phyloP scores from a whole-genome alignment of 139 green algal genomes.

The Diplosphaera chodatii region DNA sequence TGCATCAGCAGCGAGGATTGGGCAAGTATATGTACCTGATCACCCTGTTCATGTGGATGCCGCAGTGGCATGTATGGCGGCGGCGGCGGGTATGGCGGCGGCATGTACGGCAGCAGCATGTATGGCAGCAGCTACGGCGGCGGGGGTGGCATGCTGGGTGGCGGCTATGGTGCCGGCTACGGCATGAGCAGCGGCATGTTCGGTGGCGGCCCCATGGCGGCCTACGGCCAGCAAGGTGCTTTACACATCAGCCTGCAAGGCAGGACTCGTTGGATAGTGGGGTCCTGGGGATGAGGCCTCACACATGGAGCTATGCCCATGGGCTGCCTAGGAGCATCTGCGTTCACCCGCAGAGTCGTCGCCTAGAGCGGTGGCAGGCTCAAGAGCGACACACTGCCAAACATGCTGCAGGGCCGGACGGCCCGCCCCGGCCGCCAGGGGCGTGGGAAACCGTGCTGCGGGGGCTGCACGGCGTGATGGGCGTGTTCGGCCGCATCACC shows the following conservation, averaged over 20 bases:
- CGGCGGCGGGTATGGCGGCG: conserved; percentile 10
- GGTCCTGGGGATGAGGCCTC: too few species aligned
- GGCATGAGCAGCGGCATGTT: conserved; percentile 18
- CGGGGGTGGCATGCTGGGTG: conserved; percentile 6
- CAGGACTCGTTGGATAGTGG: too few species aligned
- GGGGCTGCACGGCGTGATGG: conserved; percentile 73
- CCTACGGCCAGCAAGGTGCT: conserved; percentile 21
- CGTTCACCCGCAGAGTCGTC: background rate
- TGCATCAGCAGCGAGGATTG: too few species aligned
- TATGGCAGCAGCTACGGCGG: conserved; percentile 20
- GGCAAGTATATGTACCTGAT: too few species aligned
- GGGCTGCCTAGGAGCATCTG: too few species aligned
- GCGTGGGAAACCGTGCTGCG: conserved; percentile 74
- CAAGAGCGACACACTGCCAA: background rate
- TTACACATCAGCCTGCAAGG: too few species aligned
- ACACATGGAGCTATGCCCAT: too few species aligned
- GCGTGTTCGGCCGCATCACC: conserved; percentile 91
- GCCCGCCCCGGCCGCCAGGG: conserved; percentile 28
- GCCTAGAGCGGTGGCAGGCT: background rate
- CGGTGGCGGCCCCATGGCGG: conserved; percentile 1
- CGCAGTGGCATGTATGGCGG: conserved; percentile 1
- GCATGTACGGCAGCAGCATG: conserved; percentile 8
- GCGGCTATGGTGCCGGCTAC: conserved; percentile 29
- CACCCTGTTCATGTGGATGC: too few species aligned
- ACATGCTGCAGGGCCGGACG: conserved; percentile 16